Evolutionary conservation across 2,329 filamentous ascomycete genomes (phyloP).

Genomic region (Alternaria alternata): DNA sequence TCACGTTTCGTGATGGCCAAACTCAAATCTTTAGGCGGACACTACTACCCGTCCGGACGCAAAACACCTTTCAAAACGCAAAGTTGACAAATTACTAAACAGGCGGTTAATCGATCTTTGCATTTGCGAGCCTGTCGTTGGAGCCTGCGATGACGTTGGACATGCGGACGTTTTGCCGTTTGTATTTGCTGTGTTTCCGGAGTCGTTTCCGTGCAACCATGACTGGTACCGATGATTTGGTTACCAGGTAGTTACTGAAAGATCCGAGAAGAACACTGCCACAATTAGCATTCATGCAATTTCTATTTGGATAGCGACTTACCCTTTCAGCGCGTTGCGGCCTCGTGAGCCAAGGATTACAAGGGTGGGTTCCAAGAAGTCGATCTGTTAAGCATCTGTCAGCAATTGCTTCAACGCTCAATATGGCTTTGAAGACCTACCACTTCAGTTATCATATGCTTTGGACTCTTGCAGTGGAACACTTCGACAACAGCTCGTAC

Average conservation of each 20-base stretch:
- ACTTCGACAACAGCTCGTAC: conserved; percentile 95
- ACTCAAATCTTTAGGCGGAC: conserved; percentile 22
- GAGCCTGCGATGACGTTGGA: conserved; percentile 84
- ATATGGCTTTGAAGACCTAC: conserved; percentile 53
- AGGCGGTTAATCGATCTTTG: conserved; percentile 72
- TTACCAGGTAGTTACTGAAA: conserved; percentile 96
- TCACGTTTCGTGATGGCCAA: conserved; percentile 42
- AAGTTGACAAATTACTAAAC: conserved; percentile 46
- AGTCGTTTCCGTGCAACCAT: conserved; percentile 96
- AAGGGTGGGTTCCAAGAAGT: conserved; percentile 87
- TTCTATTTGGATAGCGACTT: conserved; percentile 49
- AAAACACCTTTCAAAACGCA: conserved; percentile 31
- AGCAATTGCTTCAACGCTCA: conserved; percentile 27
- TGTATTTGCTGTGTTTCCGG: conserved; percentile 84
- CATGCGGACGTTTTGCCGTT: conserved; percentile 73
- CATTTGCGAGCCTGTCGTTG: conserved; percentile 70
- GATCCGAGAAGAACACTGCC: conserved; percentile 88
- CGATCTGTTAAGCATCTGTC: conserved; percentile 66
- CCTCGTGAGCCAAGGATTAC: conserved; percentile 93
- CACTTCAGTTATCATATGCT: conserved; percentile 94
- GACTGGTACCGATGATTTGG: conserved; percentile 94
- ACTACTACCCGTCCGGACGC: conserved; percentile 11
- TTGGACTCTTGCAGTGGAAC: conserved; percentile 96
- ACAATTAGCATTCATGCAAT: conserved; percentile 32
- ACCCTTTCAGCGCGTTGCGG: conserved; percentile 92